Percentiles rank a stretch among this genome's conserved stretches.
phyloP scores from a whole-genome alignment of 2,329 filamentous ascomycete genomes.

The Ascochyta lentis region DNA sequence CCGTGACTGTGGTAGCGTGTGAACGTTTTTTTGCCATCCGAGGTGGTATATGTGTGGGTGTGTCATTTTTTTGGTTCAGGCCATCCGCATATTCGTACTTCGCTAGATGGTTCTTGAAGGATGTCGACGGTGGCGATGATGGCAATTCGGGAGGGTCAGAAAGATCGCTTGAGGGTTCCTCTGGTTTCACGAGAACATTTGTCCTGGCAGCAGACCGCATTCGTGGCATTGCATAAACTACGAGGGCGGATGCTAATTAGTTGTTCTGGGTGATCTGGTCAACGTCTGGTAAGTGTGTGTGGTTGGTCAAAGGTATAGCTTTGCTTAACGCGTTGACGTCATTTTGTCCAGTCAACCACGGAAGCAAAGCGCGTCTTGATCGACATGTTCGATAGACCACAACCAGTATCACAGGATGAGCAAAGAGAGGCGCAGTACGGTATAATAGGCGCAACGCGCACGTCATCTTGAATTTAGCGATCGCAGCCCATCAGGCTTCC shows the following conservation, averaged over 20 bases:
- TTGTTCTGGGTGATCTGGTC: neutral
- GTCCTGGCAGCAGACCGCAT: constrained; percentile 20
- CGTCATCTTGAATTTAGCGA: neutral
- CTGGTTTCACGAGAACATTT: neutral
- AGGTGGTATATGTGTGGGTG: neutral
- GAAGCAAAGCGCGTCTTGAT: neutral
- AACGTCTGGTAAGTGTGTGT: neutral
- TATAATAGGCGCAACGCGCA: neutral
- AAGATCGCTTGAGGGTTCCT: constrained; percentile 11
- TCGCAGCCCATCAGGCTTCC: neutral
- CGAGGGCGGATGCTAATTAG: neutral
- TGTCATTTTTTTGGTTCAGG: neutral
- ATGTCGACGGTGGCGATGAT: constrained; percentile 26
- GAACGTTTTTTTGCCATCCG: constrained; percentile 29
- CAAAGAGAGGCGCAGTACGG: neutral
- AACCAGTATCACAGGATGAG: too few relatives aligned
- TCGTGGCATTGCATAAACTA: constrained; percentile 19
- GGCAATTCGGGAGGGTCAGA: constrained; percentile 12
- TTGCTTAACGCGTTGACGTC: constrained; percentile 11
- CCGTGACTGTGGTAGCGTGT: constrained; percentile 14
- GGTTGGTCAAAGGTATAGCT: neutral
- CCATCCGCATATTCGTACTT: constrained; percentile 36
- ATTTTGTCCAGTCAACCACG: neutral
- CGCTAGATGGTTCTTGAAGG: constrained; percentile 42
- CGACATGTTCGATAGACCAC: neutral